Conservation (phyloP, 768 basidiomycete species). For the Crucibulum laeve region DNA sequence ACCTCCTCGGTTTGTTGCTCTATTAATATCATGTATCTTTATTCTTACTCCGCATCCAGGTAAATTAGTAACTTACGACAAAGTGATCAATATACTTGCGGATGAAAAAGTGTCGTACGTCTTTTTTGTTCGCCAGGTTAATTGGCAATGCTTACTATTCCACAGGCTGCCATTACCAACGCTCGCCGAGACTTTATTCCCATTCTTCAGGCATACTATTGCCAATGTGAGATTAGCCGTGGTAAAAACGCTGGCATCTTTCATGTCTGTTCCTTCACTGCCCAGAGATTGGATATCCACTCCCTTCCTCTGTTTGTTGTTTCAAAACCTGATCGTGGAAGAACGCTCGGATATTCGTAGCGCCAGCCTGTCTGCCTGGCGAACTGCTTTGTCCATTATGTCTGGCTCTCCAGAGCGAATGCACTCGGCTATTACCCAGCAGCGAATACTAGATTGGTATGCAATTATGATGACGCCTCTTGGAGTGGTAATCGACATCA, state of each 20-base stretch:
- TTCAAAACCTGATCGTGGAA: slow-evolving; percentile 92
- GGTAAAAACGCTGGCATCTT: slow-evolving; percentile 81
- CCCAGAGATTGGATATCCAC: slow-evolving; percentile 77
- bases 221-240: slow-evolving; percentile 89
- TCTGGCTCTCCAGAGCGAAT: slow-evolving; percentile 42
- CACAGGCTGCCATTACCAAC: slow-evolving; percentile 73
- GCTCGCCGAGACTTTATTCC: slow-evolving; percentile 84
- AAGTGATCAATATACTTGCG: slow-evolving; percentile 75
- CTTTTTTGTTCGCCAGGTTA: slow-evolving; percentile 1
- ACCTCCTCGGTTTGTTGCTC: slow-evolving; percentile 69
- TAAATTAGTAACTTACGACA: slow-evolving; percentile 72
- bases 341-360: slow-evolving; percentile 82
- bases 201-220: slow-evolving; percentile 98
- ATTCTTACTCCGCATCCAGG: slow-evolving; percentile 38
- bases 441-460: slow-evolving; percentile 79
- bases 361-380: slow-evolving; percentile 72
- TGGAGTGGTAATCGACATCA: slow-evolving; percentile 68
- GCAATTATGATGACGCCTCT: slow-evolving; percentile 86
- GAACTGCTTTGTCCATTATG: slow-evolving; percentile 57
- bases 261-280: slow-evolving; percentile 74
- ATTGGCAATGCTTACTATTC: slow-evolving; percentile 4
- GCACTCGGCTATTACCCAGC: slow-evolving; percentile 49
- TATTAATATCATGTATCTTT: slow-evolving; percentile 2
- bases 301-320: slow-evolving; percentile 77
- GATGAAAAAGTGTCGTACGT: slow-evolving; percentile 69